phyloP scores from a whole-genome alignment of 768 basidiomycete genomes.

The Tephrocybe sp. region DNA sequence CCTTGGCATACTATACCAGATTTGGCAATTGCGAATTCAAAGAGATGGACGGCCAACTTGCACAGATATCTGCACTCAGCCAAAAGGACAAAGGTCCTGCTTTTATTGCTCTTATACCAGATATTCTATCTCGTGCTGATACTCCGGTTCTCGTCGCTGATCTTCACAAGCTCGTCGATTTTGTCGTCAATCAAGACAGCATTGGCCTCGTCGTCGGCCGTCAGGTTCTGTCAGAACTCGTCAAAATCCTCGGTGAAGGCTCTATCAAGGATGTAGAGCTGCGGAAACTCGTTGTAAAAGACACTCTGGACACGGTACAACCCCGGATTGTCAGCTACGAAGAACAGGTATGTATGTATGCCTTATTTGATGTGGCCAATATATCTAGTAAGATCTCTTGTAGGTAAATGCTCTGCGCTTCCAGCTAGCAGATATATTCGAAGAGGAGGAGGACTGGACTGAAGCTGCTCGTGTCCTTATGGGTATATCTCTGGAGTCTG shows the following conservation, averaged over 20 bases:
- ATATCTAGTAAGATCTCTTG: not conserved
- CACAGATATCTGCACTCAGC: slow-evolving; percentile 56
- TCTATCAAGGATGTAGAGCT: slow-evolving; percentile 50
- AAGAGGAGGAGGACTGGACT: slow-evolving; percentile 90
- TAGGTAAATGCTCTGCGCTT: slow-evolving; percentile 83
- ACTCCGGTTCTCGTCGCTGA: slow-evolving; percentile 45
- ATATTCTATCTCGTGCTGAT: slow-evolving; percentile 55
- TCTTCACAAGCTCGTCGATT: slow-evolving; percentile 71
- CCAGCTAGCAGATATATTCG: slow-evolving; percentile 88
- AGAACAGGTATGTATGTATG: slow-evolving; percentile 74
- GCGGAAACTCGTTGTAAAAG: slow-evolving; percentile 72
- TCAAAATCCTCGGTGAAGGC: slow-evolving; percentile 61
- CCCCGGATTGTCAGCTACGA: slow-evolving; percentile 88
- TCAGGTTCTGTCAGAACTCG: slow-evolving; percentile 83
- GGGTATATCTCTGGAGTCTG: slow-evolving; percentile 88
- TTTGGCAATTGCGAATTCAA: too few species aligned
- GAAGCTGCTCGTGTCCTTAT: slow-evolving; percentile 90
- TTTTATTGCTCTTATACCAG: slow-evolving; percentile 66
- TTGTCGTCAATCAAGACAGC: slow-evolving; percentile 78
- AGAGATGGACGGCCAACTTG: slow-evolving; percentile 64
- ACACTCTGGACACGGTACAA: slow-evolving; percentile 67
- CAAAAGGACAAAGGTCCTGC: slow-evolving; percentile 87
- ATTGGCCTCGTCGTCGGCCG: slow-evolving; percentile 86
- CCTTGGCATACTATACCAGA: too few species aligned
- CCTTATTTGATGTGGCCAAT: not conserved